Evolutionary conservation across 805 yeast genomes (phyloP).

Genomic region (Metschnikowia corniflorae): DNA sequence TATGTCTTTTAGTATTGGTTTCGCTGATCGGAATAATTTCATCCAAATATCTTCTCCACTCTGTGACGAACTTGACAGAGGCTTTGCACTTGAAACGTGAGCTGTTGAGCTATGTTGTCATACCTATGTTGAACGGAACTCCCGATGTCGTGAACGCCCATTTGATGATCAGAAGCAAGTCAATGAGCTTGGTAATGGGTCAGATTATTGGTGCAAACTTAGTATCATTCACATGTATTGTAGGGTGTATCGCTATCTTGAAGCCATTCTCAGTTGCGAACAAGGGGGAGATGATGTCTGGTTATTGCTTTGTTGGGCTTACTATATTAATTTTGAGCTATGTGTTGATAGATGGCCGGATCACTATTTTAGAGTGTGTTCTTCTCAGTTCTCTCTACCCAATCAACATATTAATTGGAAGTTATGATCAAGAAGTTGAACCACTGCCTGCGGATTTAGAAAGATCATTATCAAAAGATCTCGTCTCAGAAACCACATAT

Average conservation of each 20-base stretch:
- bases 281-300: slow-evolving; percentile 21
- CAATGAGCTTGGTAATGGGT: slow-evolving; percentile 35
- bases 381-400: slow-evolving; percentile 20
- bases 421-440: slow-evolving; percentile 1
- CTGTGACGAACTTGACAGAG: slow-evolving; percentile 27
- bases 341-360: slow-evolving; percentile 32
- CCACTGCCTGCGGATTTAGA: slow-evolving; percentile 2
- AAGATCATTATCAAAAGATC: slow-evolving; percentile 1
- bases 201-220: slow-evolving; percentile 36
- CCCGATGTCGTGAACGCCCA: slow-evolving; percentile 39
- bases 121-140: slow-evolving; percentile 36
- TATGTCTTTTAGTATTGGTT: slow-evolving; percentile 13
- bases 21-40: slow-evolving; percentile 31
- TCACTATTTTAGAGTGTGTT: slow-evolving; percentile 30
- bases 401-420: slow-evolving; percentile 14
- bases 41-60: slow-evolving; percentile 31
- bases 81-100: slow-evolving; percentile 24
- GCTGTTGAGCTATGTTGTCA: slow-evolving; percentile 30
- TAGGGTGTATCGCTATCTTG: slow-evolving; percentile 29
- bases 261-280: slow-evolving; percentile 24
- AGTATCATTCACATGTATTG: slow-evolving; percentile 30
- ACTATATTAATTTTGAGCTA: slow-evolving; percentile 25
- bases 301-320: slow-evolving; percentile 29
- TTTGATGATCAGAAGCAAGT: slow-evolving; percentile 24
- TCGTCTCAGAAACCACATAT: slow-evolving; percentile 6